Conservation (phyloP, 352 stramenopile genomes). For the Pythium sukuiense region DNA sequence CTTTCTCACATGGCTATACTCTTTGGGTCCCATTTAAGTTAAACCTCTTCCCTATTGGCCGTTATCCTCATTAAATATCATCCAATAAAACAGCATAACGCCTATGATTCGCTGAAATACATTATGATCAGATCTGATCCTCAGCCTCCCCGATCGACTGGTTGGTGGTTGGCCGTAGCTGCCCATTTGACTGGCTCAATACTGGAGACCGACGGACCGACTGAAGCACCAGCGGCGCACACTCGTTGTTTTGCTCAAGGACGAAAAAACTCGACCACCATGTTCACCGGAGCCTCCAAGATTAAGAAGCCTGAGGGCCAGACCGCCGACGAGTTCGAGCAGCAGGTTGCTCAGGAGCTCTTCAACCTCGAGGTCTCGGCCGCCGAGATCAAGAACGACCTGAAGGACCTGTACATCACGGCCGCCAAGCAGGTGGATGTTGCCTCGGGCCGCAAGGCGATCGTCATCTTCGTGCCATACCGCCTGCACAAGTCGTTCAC, state of each 20-base stretch:
- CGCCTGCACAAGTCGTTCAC: conserved; percentile 97
- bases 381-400: conserved; percentile 97
- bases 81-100: not conserved
- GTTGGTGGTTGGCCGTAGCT: conserved; percentile 8
- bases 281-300: conserved; percentile 63
- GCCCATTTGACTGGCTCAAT: not conserved
- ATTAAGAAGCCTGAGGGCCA: conserved; percentile 88
- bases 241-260: conserved; percentile 57
- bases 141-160: conserved; percentile 14
- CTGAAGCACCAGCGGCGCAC: conserved; percentile 8
- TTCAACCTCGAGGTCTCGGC: conserved; percentile 91
- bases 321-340: conserved; percentile 86
- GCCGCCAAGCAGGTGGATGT: conserved; percentile 99
- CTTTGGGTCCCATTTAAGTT: conserved; percentile 4
- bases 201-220: not conserved
- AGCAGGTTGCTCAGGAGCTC: conserved; percentile 88
- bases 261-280: conserved; percentile 40
- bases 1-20: conserved; percentile 18
- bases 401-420: conserved; percentile 98
- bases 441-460: conserved; percentile 94
- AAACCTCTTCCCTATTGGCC: not conserved
- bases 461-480: conserved; percentile 99
- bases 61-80: not conserved
- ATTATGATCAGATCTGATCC: conserved; percentile 19
- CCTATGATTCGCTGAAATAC: conserved; percentile 16